Evolutionary conservation across 2,329 filamentous ascomycete species (phyloP), one percentile per base, ranked within the genome.

Genomic region (Cladosporium sp.): DNA sequence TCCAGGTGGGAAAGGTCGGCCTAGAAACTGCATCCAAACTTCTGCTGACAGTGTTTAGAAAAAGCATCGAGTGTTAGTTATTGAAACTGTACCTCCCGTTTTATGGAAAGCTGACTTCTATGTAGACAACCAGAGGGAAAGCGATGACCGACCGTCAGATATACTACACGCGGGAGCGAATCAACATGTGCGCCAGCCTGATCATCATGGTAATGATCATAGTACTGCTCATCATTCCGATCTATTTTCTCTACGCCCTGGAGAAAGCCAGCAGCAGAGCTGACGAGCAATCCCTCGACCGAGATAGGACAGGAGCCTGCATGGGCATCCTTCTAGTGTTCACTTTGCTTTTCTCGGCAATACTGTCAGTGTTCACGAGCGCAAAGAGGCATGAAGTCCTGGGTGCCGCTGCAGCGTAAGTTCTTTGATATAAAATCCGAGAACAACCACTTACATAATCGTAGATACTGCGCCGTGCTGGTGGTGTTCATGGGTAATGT

Each of bases 391-490:
- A 74, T 53, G 73, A 74, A 66, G 68, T 72, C 18, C 61, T 75
- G 1, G 72, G 66, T n/a, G 71, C 72, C 5, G 69, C 71, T 40
- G 72, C 72, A n/a, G 72, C 67, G 67, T 73, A 69, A 68, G 72
- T 68, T 2, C n/a, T 8, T 11, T 12, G 18, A 31, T 31, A 6
- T 16, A 33, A 6, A 16, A 35, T 10, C 18, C 16, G 28, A 11
- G 8, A 21, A 55, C 5, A 16, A 31, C 5, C 2, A 31, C 26
- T 53, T 14, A 53, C 49, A 10, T 18, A 7, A 16, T n/a, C 18
- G 2, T 57, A 69, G 69, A 44, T 70, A 70, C 46, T 71, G 69
- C 46, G 69, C 68, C 5, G 65, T 70, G 1, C 67, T 71, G 8
- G 68, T 70, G 8, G 66, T 70, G 3, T 70, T 71, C 53, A 37